Conservation (phyloP, 768 basidiomycete genomes). For the Mycena olivaceomarginata region DNA sequence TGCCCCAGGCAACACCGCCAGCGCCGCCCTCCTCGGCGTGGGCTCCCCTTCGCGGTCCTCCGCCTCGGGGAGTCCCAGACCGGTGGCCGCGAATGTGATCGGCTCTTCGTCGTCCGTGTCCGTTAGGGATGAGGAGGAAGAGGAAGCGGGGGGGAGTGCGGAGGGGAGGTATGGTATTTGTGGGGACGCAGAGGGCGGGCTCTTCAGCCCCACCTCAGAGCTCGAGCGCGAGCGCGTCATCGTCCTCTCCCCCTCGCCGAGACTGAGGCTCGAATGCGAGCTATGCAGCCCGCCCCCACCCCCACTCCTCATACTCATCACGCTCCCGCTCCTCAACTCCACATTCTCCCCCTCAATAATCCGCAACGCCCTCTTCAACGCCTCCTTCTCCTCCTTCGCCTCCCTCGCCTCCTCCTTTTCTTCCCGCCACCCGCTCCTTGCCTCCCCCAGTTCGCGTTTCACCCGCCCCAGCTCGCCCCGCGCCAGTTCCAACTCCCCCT, state of each 20-base stretch:
- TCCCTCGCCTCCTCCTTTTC: conserved; percentile 70
- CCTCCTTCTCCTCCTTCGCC: conserved; percentile 75
- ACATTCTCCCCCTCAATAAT: conserved; percentile 80
- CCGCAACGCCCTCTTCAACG: conserved; percentile 78
- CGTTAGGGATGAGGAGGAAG: not conserved
- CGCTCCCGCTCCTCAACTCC: conserved; percentile 48
- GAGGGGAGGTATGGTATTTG: not conserved
- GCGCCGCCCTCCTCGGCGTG: conserved; percentile 22
- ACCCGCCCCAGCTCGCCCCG: conserved; percentile 79
- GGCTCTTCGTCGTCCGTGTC: conserved; percentile 21
- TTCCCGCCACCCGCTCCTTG: conserved; percentile 75
- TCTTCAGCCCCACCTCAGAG: conserved; percentile 43
- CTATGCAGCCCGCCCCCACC: too few species aligned
- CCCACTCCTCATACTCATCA: conserved; percentile 15
- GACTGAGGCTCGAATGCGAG: conserved; percentile 15
- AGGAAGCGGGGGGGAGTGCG: not conserved
- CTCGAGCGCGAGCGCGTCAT: conserved; percentile 37
- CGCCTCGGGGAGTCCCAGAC: not conserved
- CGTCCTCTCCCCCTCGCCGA: conserved; percentile 5
- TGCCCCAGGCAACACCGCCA: not conserved
- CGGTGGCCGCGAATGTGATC: conserved; percentile 23
- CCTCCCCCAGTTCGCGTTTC: conserved; percentile 75
- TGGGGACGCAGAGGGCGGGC: conserved; percentile 17
- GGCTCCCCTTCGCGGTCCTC: conserved; percentile 8
- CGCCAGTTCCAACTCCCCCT: conserved; percentile 81